phyloP scores from a whole-genome alignment of 2,329 filamentous ascomycete species.

The Gaeumannomyces tritici region DNA sequence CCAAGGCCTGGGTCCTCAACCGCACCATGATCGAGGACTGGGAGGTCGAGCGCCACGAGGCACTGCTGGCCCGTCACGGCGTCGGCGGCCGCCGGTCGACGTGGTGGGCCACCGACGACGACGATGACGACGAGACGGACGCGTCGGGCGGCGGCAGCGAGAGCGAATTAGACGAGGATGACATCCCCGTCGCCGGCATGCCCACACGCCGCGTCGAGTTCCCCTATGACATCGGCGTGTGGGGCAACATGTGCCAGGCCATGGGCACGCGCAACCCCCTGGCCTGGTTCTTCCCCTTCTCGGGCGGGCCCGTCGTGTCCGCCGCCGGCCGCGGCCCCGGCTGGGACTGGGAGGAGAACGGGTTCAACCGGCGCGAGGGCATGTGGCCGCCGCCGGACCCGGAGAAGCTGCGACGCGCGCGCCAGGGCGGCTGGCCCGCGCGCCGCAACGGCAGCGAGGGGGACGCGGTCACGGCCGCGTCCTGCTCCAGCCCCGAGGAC shows the following conservation, averaged over 20 bases:
- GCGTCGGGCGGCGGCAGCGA: slow-evolving; percentile 10
- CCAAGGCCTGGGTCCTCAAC: slow-evolving; percentile 55
- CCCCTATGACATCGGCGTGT: slow-evolving; percentile 73
- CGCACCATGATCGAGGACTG: slow-evolving; percentile 75
- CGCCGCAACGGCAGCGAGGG: slow-evolving; percentile 15
- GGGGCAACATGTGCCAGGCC: slow-evolving; percentile 61
- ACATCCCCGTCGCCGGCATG: slow-evolving; percentile 30
- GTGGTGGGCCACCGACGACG: slow-evolving; percentile 28
- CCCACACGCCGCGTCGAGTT: slow-evolving; percentile 51
- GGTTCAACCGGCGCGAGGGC: slow-evolving; percentile 55
- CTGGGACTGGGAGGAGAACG: slow-evolving; percentile 65
- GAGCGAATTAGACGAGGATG: too few relatives aligned
- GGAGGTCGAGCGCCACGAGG: slow-evolving; percentile 58
- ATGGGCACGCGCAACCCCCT: slow-evolving; percentile 63
- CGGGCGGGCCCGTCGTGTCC: slow-evolving; percentile 35
- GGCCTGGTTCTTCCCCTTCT: slow-evolving; percentile 61
- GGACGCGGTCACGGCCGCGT: slow-evolving; percentile 5
- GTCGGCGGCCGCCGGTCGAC: slow-evolving; percentile 25
- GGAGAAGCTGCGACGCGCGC: slow-evolving; percentile 42
- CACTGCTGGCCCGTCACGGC: slow-evolving; percentile 36
- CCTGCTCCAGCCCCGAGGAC: slow-evolving; percentile 29
- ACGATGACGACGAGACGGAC: slow-evolving; percentile 12
- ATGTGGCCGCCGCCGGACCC: slow-evolving; percentile 58
- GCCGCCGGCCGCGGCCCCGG: slow-evolving; percentile 28
- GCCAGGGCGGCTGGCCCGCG: slow-evolving; percentile 26